These are phyloP conservation scores for Xanthoconium separans DNA, from an alignment of 1,284 basidiomycete species.

Conservation along the genomic window DNA sequence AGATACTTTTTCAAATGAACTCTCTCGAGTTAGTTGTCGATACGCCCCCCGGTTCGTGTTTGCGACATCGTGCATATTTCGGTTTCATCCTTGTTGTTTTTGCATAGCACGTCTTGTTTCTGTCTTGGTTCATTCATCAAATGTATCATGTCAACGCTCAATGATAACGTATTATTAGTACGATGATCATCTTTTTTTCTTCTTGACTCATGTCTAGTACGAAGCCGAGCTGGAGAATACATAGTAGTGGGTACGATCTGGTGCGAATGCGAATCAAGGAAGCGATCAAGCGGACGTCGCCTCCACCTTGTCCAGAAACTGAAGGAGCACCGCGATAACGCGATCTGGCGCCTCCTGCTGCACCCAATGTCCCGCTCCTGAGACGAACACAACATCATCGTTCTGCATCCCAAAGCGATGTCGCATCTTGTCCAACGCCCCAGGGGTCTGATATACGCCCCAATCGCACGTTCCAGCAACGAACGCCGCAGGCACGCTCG, in stretches of 20 bases:
- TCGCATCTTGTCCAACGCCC: slow-evolving; percentile 46
- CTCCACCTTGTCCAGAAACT: slow-evolving; percentile 20
- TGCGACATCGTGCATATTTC: slow-evolving; percentile 8
- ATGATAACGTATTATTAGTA: slow-evolving; percentile 23
- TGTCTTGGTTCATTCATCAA: slow-evolving; percentile 18
- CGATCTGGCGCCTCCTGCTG: slow-evolving; percentile 50
- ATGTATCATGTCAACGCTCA: slow-evolving; percentile 27
- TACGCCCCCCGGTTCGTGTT: background rate
- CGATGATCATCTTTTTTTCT: slow-evolving; percentile 6
- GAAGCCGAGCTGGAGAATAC: background rate
- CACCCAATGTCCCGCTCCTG: slow-evolving; percentile 62
- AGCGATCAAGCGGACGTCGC: background rate
- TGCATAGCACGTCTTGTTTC: slow-evolving; percentile 20
- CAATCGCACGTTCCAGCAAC: slow-evolving; percentile 55
- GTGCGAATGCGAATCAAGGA: background rate
- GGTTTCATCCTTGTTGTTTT: slow-evolving; percentile 22
- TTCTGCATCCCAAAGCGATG: slow-evolving; percentile 31
- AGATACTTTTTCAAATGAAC: slow-evolving; percentile 10
- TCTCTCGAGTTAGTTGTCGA: background rate
- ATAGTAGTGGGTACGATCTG: background rate
- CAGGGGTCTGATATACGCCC: slow-evolving; percentile 57
- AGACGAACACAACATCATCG: slow-evolving; percentile 51
- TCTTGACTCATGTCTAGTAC: slow-evolving; percentile 19
- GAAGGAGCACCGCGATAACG: slow-evolving; percentile 21
- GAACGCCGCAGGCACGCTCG: slow-evolving; percentile 54